These are phyloP conservation scores for Pelagomonas calceolata DNA, from an alignment of 108 stramenopile species.

Conservation along the genomic window DNA sequence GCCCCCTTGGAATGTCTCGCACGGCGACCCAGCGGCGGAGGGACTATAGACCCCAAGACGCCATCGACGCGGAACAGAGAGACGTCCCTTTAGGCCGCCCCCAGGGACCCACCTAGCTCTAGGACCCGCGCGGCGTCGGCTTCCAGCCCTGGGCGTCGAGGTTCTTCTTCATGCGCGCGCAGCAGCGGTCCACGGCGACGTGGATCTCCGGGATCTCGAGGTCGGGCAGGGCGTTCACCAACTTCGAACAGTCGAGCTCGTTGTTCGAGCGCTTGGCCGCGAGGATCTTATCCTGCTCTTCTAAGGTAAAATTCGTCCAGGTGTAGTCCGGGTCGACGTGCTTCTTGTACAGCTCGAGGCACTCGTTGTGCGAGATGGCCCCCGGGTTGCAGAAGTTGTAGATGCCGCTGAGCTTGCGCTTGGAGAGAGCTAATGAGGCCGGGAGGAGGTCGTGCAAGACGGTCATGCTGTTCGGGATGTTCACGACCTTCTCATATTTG, in stretches of 20 bases:
- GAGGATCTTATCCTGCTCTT: slow-evolving; percentile 82
- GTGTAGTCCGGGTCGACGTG: slow-evolving; percentile 94
- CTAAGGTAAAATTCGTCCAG: slow-evolving; percentile 88
- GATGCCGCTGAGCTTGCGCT: slow-evolving; percentile 76
- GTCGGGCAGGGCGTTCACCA: slow-evolving; percentile 79
- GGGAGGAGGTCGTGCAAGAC: slow-evolving; percentile 94
- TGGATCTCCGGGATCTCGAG: slow-evolving; percentile 78
- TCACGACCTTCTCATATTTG: slow-evolving; percentile 89
- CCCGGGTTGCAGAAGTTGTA: slow-evolving; percentile 99
- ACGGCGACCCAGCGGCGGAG: too few species aligned
- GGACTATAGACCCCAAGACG: too few species aligned
- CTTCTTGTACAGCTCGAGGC: slow-evolving; percentile 90
- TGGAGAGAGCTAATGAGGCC: slow-evolving; percentile 77
- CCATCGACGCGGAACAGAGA: too few species aligned
- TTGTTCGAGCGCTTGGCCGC: slow-evolving; percentile 95
- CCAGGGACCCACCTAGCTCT: too few species aligned
- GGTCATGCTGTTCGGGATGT: slow-evolving; percentile 99
- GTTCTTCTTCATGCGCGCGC: slow-evolving; percentile 87
- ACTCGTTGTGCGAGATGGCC: slow-evolving; percentile 97
- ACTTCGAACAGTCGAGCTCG: slow-evolving; percentile 88
- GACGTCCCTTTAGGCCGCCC: too few species aligned
- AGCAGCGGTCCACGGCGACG: slow-evolving; percentile 73
- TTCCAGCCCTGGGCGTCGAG: slow-evolving; percentile 38
- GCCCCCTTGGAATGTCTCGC: too few species aligned
- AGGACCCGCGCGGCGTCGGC: not conserved